phyloP scores from a whole-genome alignment of 1,284 basidiomycete species.

The Ganoderma multipileum region DNA sequence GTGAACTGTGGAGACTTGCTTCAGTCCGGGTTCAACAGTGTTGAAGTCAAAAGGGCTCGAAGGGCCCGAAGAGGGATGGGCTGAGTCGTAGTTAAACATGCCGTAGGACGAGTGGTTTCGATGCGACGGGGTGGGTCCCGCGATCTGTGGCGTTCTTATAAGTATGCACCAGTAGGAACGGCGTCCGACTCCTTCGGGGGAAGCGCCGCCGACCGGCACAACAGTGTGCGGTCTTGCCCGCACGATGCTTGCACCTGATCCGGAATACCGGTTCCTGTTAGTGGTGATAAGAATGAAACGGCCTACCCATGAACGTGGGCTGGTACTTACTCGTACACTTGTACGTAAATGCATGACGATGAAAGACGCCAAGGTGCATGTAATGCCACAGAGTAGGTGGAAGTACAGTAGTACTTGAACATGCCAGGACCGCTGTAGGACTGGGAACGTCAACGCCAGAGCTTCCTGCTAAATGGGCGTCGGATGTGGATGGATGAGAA shows the following conservation, averaged over 20 bases:
- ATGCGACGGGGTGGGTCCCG: neutral
- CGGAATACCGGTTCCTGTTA: neutral
- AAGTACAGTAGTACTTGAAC: neutral
- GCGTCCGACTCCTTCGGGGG: constrained; percentile 18
- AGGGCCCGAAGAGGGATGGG: too few relatives aligned
- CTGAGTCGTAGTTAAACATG: neutral
- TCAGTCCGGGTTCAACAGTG: neutral
- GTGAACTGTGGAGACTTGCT: constrained; percentile 21
- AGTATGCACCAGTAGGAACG: neutral
- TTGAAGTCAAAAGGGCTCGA: neutral
- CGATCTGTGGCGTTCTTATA: neutral
- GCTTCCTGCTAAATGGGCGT: neutral
- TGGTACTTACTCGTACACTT: neutral
- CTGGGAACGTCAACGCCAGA: neutral
- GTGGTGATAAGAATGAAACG: constrained; percentile 2
- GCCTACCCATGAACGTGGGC: neutral
- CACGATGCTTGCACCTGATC: constrained; percentile 4
- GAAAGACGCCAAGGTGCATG: neutral
- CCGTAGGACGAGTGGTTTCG: neutral
- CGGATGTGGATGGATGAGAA: neutral
- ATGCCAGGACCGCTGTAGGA: neutral
- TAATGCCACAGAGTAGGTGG: neutral
- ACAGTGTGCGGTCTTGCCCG: neutral
- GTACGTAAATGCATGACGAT: neutral
- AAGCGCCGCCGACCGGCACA: neutral